These are phyloP conservation scores for Ascocoryne sarcoides DNA, from an alignment of 2,329 filamentous ascomycete species.

Conservation along the genomic window DNA sequence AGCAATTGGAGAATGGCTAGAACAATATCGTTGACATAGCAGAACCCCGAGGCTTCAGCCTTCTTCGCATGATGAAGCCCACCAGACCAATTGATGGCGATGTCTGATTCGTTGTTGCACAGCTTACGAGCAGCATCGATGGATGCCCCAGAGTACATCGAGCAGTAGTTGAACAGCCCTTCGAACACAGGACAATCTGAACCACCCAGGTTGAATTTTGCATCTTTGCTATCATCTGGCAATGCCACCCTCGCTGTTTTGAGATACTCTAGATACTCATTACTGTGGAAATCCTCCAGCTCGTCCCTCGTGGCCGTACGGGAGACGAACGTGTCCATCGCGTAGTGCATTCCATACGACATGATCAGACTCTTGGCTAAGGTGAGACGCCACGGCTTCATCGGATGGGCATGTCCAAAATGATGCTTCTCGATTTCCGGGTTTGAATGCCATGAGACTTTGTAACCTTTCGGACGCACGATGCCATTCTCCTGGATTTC, in stretches of 20 bases:
- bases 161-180: slow-evolving; percentile 90
- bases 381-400: slow-evolving; percentile 97
- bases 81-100: slow-evolving; percentile 96
- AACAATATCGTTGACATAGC: slow-evolving; percentile 98
- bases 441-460: slow-evolving; percentile 92
- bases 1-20: slow-evolving; percentile 84
- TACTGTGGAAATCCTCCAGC: slow-evolving; percentile 75
- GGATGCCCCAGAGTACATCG: slow-evolving; percentile 83
- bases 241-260: slow-evolving; percentile 59
- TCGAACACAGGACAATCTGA: slow-evolving; percentile 97
- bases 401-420: slow-evolving; percentile 93
- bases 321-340: slow-evolving; percentile 89
- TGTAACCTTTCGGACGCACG: slow-evolving; percentile 73
- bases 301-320: slow-evolving; percentile 81
- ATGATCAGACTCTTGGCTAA: slow-evolving; percentile 92
- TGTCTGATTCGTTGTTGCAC: slow-evolving; percentile 77
- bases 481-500: slow-evolving; percentile 53
- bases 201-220: slow-evolving; percentile 72
- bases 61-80: slow-evolving; percentile 96
- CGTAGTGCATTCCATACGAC: slow-evolving; percentile 89
- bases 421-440: slow-evolving; percentile 93
- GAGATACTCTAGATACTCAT: slow-evolving; percentile 87
- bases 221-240: slow-evolving; percentile 54
- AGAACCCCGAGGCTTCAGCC: slow-evolving; percentile 88
- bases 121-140: slow-evolving; percentile 88